These are phyloP conservation scores for Brasilioporus rufonigricans DNA, from an alignment of 768 basidiomycete species.

Conservation along the genomic window DNA sequence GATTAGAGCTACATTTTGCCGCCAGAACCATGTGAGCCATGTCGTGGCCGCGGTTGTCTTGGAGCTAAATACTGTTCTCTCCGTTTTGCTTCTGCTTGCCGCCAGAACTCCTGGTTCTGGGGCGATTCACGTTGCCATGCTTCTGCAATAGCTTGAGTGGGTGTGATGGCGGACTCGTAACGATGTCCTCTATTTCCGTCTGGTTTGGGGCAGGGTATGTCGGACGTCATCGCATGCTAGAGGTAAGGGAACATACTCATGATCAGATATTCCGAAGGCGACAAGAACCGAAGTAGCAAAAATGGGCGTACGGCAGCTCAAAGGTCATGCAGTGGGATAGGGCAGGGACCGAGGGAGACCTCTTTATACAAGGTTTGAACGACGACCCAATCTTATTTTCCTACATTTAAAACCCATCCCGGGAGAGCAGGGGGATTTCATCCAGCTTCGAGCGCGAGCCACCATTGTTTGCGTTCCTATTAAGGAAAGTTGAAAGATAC, in stretches of 20 bases:
- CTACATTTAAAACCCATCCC: constrained; percentile 26
- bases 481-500: constrained; percentile 34
- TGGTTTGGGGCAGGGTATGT: constrained; percentile 35
- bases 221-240: constrained; percentile 38
- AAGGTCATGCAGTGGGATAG: constrained; percentile 33
- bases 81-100: constrained; percentile 48
- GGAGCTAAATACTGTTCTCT: constrained; percentile 44
- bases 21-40: constrained; percentile 30
- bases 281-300: constrained; percentile 29
- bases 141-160: constrained; percentile 63
- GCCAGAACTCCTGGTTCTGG: constrained; percentile 61
- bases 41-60: constrained; percentile 34
- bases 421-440: constrained; percentile 16
- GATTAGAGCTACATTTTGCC: constrained; percentile 50
- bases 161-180: constrained; percentile 37
- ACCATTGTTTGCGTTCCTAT: constrained; percentile 33
- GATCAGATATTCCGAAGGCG: constrained; percentile 25
- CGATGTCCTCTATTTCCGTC: constrained; percentile 30
- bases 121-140: constrained; percentile 64
- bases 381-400: constrained; percentile 30
- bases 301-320: constrained; percentile 38
- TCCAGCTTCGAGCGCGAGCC: constrained; percentile 20
- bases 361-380: constrained; percentile 37
- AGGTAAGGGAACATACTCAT: constrained; percentile 29
- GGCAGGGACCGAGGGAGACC: constrained; percentile 30